Evolutionary conservation across 768 basidiomycete species (phyloP).

Genomic region (Lyophyllum atratum): DNA sequence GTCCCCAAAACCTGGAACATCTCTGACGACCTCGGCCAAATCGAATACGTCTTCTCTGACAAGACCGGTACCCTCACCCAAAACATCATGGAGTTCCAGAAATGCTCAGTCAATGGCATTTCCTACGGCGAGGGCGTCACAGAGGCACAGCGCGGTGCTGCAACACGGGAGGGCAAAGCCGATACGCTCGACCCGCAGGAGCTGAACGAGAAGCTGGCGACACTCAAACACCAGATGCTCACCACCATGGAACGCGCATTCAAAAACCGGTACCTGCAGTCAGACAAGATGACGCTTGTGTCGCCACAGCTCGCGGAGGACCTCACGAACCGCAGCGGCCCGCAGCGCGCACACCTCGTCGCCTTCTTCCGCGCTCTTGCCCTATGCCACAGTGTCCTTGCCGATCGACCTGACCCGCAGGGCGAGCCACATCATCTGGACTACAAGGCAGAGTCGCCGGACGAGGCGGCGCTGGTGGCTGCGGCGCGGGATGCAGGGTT

Average conservation of each 20-base stretch:
- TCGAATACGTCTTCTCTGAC: slow-evolving; percentile 89
- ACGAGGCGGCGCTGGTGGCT: slow-evolving; percentile 92
- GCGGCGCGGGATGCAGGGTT: slow-evolving; percentile 94
- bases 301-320: slow-evolving; percentile 84
- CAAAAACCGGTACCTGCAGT: slow-evolving; percentile 85
- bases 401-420: slow-evolving; percentile 70
- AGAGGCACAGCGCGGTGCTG: slow-evolving; percentile 92
- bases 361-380: slow-evolving; percentile 96
- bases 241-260: slow-evolving; percentile 71
- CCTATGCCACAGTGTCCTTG: slow-evolving; percentile 88
- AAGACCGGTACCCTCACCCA: slow-evolving; percentile 98
- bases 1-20: slow-evolving; percentile 99
- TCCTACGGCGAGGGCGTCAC: slow-evolving; percentile 93
- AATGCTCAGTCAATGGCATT: slow-evolving; percentile 84
- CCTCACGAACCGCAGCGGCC: slow-evolving; percentile 58
- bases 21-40: slow-evolving; percentile 97
- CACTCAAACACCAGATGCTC: slow-evolving; percentile 78
- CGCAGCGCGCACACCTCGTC: slow-evolving; percentile 67
- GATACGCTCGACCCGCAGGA: slow-evolving; percentile 71
- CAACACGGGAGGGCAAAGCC: slow-evolving; percentile 74
- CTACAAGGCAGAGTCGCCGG: slow-evolving; percentile 97
- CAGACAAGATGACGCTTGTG: slow-evolving; percentile 83
- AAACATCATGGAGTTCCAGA: slow-evolving; percentile 99
- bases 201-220: slow-evolving; percentile 62
- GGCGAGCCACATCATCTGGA: slow-evolving; percentile 63